These are phyloP conservation scores for Colletotrichum liaoningense DNA, from an alignment of 2,329 filamentous ascomycete genomes.

Conservation along the genomic window DNA sequence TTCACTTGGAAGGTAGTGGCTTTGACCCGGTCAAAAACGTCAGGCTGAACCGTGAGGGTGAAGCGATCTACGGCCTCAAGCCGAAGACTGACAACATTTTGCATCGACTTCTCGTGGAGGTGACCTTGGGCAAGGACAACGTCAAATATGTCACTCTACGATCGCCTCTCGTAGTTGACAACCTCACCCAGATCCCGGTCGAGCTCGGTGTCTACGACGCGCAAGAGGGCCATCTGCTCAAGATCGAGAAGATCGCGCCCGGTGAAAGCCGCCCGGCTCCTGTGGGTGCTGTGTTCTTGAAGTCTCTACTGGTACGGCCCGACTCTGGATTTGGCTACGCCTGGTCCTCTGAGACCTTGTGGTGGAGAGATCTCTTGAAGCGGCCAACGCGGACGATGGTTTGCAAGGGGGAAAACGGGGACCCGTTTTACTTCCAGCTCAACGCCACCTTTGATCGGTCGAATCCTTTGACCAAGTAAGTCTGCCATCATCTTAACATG, in stretches of 20 bases:
- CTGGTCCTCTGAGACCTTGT: slow-evolving; percentile 90
- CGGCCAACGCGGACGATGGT: slow-evolving; percentile 87
- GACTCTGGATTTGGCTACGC: slow-evolving; percentile 97
- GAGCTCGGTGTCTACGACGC: slow-evolving; percentile 92
- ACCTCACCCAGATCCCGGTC: slow-evolving; percentile 95
- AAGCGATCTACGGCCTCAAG: slow-evolving; percentile 87
- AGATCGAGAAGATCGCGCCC: slow-evolving; percentile 97
- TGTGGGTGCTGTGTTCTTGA: slow-evolving; percentile 90
- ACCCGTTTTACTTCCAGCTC: slow-evolving; percentile 97
- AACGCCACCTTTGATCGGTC: slow-evolving; percentile 86
- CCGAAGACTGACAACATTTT: slow-evolving; percentile 87
- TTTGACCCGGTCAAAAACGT: slow-evolving; percentile 93
- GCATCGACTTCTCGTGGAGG: slow-evolving; percentile 91
- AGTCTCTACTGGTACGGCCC: slow-evolving; percentile 87
- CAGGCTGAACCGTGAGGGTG: slow-evolving; percentile 92
- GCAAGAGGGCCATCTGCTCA: slow-evolving; percentile 88
- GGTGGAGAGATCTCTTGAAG: slow-evolving; percentile 92
- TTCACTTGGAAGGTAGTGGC: slow-evolving; percentile 90
- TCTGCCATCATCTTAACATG: slow-evolving; percentile 13
- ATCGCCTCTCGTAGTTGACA: slow-evolving; percentile 91
- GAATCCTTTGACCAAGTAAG: slow-evolving; percentile 81
- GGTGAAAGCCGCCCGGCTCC: slow-evolving; percentile 91
- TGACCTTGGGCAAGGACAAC: slow-evolving; percentile 91
- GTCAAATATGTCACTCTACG: slow-evolving; percentile 98
- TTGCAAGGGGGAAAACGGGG: slow-evolving; percentile 86